phyloP scores from a whole-genome alignment of 192 early-diverging fungal species.

The Backusella mclennaniae region DNA sequence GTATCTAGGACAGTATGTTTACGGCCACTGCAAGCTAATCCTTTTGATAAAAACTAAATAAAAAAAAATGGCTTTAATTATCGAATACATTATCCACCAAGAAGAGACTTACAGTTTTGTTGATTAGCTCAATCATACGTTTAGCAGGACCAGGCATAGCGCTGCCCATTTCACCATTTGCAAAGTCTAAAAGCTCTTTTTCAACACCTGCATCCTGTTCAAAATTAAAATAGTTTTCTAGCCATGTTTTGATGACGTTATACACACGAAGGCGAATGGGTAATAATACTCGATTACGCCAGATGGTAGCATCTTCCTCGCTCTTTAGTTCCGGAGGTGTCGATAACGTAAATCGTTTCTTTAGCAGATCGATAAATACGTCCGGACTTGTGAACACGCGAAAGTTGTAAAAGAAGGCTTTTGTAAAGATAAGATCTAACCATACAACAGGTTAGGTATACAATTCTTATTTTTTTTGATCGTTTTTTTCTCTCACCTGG shows the following conservation, averaged over 20 bases:
- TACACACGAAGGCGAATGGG: conserved; percentile 75
- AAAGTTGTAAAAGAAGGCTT: conserved; percentile 84
- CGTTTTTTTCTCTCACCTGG: conserved; percentile 18
- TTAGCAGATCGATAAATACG: conserved; percentile 63
- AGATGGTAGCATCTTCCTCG: conserved; percentile 51
- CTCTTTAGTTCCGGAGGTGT: conserved; percentile 26
- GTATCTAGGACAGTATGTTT: neutral
- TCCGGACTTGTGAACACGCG: conserved; percentile 73
- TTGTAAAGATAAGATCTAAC: conserved; percentile 60
- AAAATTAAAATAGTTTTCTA: conserved; percentile 68
- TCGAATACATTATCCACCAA: neutral
- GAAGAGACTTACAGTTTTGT: conserved; percentile 41
- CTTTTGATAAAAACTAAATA: conserved; percentile 14
- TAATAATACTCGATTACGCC: conserved; percentile 42
- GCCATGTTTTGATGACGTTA: conserved; percentile 80
- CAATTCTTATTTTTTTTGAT: neutral
- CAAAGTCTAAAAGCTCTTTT: conserved; percentile 51
- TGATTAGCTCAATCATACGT: conserved; percentile 54
- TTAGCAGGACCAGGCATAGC: conserved; percentile 40
- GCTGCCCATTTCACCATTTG: conserved; percentile 44
- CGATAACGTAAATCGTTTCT: conserved; percentile 60
- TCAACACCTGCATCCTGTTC: conserved; percentile 52
- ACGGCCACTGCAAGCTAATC: neutral
- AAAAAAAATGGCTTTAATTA: neutral
- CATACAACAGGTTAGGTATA: neutral